These are phyloP conservation scores for Mortierella sp. DNA, from an alignment of 371 early-diverging fungal genomes.

Conservation along the genomic window DNA sequence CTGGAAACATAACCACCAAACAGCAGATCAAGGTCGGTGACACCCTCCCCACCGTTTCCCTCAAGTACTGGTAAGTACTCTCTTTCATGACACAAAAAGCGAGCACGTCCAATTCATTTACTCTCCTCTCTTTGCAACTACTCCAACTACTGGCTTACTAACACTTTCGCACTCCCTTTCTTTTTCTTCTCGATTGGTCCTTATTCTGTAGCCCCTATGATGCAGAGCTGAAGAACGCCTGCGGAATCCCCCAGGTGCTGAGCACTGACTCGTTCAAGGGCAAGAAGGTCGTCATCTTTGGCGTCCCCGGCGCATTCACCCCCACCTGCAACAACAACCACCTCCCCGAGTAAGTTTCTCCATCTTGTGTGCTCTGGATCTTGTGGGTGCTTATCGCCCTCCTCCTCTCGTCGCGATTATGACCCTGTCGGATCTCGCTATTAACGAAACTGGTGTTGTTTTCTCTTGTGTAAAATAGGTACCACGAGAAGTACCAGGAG, in stretches of 20 bases:
- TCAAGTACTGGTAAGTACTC: slow-evolving; percentile 54
- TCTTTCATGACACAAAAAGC: background rate
- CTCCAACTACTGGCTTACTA: slow-evolving; percentile 59
- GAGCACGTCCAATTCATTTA: slow-evolving; percentile 61
- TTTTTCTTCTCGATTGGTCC: background rate
- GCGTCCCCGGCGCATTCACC: slow-evolving; percentile 80
- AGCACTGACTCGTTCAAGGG: slow-evolving; percentile 69
- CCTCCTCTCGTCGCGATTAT: too few relatives aligned
- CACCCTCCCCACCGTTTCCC: slow-evolving; percentile 44
- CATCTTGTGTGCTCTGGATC: background rate
- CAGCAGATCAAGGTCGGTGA: slow-evolving; percentile 53
- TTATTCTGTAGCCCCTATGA: slow-evolving; percentile 35
- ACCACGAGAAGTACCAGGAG: slow-evolving; percentile 64
- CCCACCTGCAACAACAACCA: slow-evolving; percentile 84
- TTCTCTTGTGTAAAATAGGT: slow-evolving; percentile 25
- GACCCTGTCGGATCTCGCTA: background rate
- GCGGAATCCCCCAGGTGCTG: slow-evolving; percentile 53
- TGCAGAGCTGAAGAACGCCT: slow-evolving; percentile 42
- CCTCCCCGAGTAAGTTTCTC: slow-evolving; percentile 67
- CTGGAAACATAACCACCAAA: background rate
- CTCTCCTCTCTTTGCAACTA: slow-evolving; percentile 55
- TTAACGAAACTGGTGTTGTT: too few relatives aligned
- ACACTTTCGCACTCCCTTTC: background rate
- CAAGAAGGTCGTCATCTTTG: slow-evolving; percentile 84
- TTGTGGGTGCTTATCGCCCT: background rate